Percentiles rank a stretch among this genome's conserved stretches.
Evolutionary conservation across 192 early-diverging fungal species (phyloP).

Genomic region (Obelidium mucronatum): DNA sequence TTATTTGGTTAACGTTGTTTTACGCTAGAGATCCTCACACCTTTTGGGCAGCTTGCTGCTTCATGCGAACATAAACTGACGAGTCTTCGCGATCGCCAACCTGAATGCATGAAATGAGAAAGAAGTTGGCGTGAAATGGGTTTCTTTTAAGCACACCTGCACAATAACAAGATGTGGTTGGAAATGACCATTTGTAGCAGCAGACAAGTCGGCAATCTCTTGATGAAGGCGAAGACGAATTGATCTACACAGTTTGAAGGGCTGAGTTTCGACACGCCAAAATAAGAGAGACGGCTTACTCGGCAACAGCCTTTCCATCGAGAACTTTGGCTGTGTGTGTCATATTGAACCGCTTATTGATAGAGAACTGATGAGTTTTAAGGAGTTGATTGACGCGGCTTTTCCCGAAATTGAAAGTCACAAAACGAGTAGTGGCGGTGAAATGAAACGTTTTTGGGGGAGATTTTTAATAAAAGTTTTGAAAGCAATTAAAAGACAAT

Average conservation of each 20-base stretch:
- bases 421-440: too few relatives aligned
- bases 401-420: too few relatives aligned
- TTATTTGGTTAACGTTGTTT: neutral
- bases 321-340: slow-evolving; percentile 60
- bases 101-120: slow-evolving; percentile 69
- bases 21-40: slow-evolving; percentile 45
- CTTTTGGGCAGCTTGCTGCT: slow-evolving; percentile 88
- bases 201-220: slow-evolving; percentile 72
- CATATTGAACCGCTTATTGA: neutral
- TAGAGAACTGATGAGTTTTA: too few relatives aligned
- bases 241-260: too few relatives aligned
- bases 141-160: slow-evolving; percentile 48
- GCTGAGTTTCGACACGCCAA: neutral
- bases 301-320: slow-evolving; percentile 82
- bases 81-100: slow-evolving; percentile 95
- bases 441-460: too few relatives aligned
- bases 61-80: slow-evolving; percentile 91
- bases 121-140: slow-evolving; percentile 73
- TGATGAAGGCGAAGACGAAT: slow-evolving; percentile 74
- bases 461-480: too few relatives aligned
- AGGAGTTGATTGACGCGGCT: too few relatives aligned
- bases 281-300: slow-evolving; percentile 48
- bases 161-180: slow-evolving; percentile 86
- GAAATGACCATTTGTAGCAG: slow-evolving; percentile 68
- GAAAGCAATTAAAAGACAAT: too few relatives aligned